Base-by-base conservation (phyloP, 768 basidiomycete genomes). In the Chalciporus pseudorubinellus region DNA sequence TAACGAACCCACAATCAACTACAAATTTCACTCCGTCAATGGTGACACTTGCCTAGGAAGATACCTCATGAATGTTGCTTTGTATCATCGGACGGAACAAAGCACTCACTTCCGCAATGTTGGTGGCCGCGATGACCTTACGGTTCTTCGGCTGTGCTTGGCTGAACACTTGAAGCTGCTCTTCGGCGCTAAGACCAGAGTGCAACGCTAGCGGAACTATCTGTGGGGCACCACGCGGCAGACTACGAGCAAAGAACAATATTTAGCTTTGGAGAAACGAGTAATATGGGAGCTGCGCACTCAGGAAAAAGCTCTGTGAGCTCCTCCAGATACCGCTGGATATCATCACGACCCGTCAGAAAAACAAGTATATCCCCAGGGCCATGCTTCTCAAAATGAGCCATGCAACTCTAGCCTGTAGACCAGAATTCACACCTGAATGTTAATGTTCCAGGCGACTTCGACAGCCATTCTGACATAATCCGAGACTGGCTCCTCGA, bases 21-120 rank as follows among this genome's bases (percentile, higher is more conserved):
- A 99, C 95, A 62, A 85, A 98, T 58, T 87, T 88, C 54, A 98
- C 85, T 3, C 95, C 94, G 38, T 98, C 92, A 50, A 99, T 98
- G 1, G 97, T 99, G 20, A 99, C 89, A 64, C 91, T 94, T 14
- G 97, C 95, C 90, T 92, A 51, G 20, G 34, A 24, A 51, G 26
- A 39, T 19, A 10, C 6, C 29, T 55, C 33, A 33, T 48, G 40
- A 21, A 8, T 22, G 19, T 26, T 11, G 31, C 7, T 42, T 21
- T 10, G 38, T 7, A 42, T 33, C 39, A 31, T 31, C 0, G 18
- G 34, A n/a, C n/a, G 31, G 7, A 10, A 36, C n/a, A n/a, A 39
- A 20, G 38, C 21, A 46, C 70, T 20, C 56, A 87, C 89, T 71
- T 99, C 97, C 14, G 97, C 97, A 44, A 98, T 95, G 65, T 99